Conservation (phyloP, 129 eudicot genomes). For the Heracleum sosnowskyi region DNA sequence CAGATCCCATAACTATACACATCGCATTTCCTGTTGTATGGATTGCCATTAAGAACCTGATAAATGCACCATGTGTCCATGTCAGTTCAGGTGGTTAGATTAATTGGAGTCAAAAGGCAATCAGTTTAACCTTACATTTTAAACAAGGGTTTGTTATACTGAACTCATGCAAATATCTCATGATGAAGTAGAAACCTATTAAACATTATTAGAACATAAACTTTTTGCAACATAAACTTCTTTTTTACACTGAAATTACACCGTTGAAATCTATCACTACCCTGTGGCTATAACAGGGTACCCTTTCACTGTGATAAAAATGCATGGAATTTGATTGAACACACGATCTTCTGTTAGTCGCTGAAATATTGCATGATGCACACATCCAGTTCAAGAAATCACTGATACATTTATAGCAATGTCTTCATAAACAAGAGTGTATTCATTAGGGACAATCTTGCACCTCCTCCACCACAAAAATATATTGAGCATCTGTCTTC, state of each 20-base stretch:
- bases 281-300: constrained; percentile 96
- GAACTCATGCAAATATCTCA: not conserved
- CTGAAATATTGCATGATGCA: too few species aligned
- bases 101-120: not conserved
- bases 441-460: not conserved
- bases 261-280: constrained; percentile 26
- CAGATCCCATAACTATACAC: constrained; percentile 90
- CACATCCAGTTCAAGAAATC: too few species aligned
- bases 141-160: not conserved
- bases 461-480: constrained; percentile 95
- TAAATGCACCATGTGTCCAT: constrained; percentile 8
- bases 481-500: constrained; percentile 83
- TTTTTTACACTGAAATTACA: not conserved
- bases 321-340: too few species aligned
- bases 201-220: too few species aligned
- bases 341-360: too few species aligned
- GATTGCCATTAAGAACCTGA: constrained; percentile 76
- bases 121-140: not conserved
- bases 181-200: constrained; percentile 88
- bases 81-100: not conserved
- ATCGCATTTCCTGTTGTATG: constrained; percentile 80
- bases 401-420: too few species aligned
- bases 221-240: too few species aligned
- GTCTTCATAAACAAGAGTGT: not conserved
- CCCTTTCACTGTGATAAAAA: constrained; percentile 91